Evolutionary conservation across 2,329 filamentous ascomycete species (phyloP), one percentile per base, ranked within the genome.

Genomic region (Mycosphaerella sp.): DNA sequence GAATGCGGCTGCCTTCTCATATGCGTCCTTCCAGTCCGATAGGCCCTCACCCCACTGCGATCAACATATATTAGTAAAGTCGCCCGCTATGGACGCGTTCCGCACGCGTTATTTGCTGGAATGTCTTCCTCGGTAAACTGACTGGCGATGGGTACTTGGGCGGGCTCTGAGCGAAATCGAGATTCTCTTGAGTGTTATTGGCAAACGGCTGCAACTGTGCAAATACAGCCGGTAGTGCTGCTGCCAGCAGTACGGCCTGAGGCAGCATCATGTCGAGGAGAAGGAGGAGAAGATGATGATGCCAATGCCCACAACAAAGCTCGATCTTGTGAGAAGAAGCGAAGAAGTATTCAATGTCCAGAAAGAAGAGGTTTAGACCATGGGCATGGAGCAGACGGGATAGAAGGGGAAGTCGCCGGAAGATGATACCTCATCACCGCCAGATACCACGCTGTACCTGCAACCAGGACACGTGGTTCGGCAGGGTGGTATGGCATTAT

Each of bases 111-210:
- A 11, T 7, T 7, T 34, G 6, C 32, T 34, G 32, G 14, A 17
- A 17, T 2, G 2, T 36, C 10, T 3, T 36, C 34, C 7, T 36
- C 34, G 9, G 34, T 10, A 36, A 3, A 49, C 48, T 7, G 26
- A 51, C 48, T 39, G 90, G 90, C 29, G 88, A 91, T 1, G 90
- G 90, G 66, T 95, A 95, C 66, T 80, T 80, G 2, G 89, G 87
- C 43, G 81, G 80, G 23, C 80, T 83, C 46, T 68, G 67, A 60
- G 67, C 38, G 59, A 64, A 50, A 57, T 61, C 40, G 60, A 59
- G 23, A 64, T 65, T 31, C 8, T 45, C 53, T 26, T 47, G 47
- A 42, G 53, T 48, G n/a, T 46, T 51, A 32, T 55, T 45, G 51
- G 64, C 53, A 51, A 44, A 45, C 55, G 64, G 58, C 47, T 61